Evolutionary conservation across 2,329 filamentous ascomycete species (phyloP).

Genomic region (Exophiala mesophila): DNA sequence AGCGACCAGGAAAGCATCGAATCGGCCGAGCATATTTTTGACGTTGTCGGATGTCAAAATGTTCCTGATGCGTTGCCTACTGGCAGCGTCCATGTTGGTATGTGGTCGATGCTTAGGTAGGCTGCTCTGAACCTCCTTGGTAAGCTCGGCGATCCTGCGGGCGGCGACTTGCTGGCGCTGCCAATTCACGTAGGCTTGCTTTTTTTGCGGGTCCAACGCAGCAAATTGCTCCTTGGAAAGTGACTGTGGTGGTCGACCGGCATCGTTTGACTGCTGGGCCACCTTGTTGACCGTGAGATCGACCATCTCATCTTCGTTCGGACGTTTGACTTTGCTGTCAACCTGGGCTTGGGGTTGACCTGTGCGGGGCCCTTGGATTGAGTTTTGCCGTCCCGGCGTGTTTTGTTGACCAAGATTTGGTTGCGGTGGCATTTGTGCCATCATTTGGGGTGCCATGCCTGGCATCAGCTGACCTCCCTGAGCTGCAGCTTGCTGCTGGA

Average conservation of each 20-base stretch:
- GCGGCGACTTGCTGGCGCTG: slow-evolving; percentile 32
- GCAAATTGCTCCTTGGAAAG: slow-evolving; percentile 26
- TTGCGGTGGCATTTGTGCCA: slow-evolving; percentile 11
- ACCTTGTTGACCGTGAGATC: slow-evolving; percentile 27
- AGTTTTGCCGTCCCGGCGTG: slow-evolving; percentile 9
- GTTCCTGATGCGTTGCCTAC: slow-evolving; percentile 15
- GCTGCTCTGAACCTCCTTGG: slow-evolving; percentile 36
- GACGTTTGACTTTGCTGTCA: slow-evolving; percentile 44
- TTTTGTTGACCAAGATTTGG: slow-evolving; percentile 5
- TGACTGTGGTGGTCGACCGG: slow-evolving; percentile 2
- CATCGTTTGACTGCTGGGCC: slow-evolving; percentile 7
- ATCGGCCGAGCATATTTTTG: slow-evolving; percentile 39
- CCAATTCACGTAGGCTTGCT: slow-evolving; percentile 31
- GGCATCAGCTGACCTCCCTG: slow-evolving; percentile 15
- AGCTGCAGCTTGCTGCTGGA: slow-evolving; percentile 12
- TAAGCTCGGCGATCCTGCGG: slow-evolving; percentile 37
- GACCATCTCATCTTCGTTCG: slow-evolving; percentile 43
- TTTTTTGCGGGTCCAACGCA: slow-evolving; percentile 40
- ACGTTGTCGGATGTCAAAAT: slow-evolving; percentile 36
- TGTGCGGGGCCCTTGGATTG: slow-evolving; percentile 15
- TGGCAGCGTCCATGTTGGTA: slow-evolving; percentile 32
- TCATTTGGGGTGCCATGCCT: slow-evolving; percentile 11
- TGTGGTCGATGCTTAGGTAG: slow-evolving; percentile 32
- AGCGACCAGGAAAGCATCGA: slow-evolving; percentile 40
- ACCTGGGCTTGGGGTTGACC: slow-evolving; percentile 19